Evolutionary conservation across 768 basidiomycete genomes (phyloP).

Genomic region (Crassisporium funariophilum): DNA sequence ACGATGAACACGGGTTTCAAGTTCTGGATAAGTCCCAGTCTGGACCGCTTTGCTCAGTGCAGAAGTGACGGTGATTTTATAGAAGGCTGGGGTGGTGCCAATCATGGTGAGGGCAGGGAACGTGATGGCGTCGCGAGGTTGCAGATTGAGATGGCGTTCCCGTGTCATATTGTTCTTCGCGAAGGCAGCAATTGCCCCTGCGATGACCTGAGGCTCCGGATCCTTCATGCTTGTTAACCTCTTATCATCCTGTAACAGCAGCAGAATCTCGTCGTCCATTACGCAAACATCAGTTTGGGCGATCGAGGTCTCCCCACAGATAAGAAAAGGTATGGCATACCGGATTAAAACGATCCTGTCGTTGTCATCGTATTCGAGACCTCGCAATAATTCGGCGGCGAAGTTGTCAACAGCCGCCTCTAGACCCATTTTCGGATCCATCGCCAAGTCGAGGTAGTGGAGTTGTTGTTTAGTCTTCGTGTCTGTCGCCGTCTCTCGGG

Average conservation of each 20-base stretch:
- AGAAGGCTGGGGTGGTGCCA: slow-evolving; percentile 26
- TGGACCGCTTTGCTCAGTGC: slow-evolving; percentile 21
- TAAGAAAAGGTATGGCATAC: slow-evolving; percentile 19
- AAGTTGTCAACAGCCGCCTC: slow-evolving; percentile 27
- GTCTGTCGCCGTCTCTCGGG: slow-evolving; percentile 21
- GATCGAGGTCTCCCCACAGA: slow-evolving; percentile 20
- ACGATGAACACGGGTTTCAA: slow-evolving; percentile 22
- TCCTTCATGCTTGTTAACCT: slow-evolving; percentile 20
- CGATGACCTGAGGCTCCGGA: slow-evolving; percentile 32
- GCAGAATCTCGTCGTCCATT: slow-evolving; percentile 23
- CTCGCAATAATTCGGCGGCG: slow-evolving; percentile 18
- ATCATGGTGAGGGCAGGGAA: slow-evolving; percentile 23
- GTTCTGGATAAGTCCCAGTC: slow-evolving; percentile 17
- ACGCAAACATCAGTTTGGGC: slow-evolving; percentile 27
- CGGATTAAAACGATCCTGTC: slow-evolving; percentile 21
- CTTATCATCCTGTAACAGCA: slow-evolving; percentile 25
- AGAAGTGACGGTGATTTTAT: slow-evolving; percentile 24
- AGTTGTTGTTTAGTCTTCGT: slow-evolving; percentile 19
- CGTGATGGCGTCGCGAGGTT: slow-evolving; percentile 11
- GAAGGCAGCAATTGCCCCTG: slow-evolving; percentile 32
- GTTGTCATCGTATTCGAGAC: slow-evolving; percentile 19
- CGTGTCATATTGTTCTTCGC: slow-evolving; percentile 21
- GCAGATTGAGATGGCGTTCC: slow-evolving; percentile 19
- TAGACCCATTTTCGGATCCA: slow-evolving; percentile 22
- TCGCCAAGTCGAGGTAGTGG: slow-evolving; percentile 22